Conservation (phyloP, 148 eudicot genomes). For the Rhododendron mucronatum region DNA sequence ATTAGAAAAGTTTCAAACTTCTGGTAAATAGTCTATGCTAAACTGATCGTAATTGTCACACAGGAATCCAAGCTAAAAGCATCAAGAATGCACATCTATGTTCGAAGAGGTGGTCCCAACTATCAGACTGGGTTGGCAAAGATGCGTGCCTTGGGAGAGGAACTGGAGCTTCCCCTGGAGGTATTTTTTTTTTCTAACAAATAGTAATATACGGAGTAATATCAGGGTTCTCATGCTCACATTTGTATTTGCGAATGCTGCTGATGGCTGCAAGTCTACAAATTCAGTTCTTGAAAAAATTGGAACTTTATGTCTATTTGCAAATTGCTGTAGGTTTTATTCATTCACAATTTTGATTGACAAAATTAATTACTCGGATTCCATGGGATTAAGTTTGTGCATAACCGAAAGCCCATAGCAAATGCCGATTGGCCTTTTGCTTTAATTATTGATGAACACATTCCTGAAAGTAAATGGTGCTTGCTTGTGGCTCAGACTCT, state of each 20-base stretch:
- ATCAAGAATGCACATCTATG: conserved; percentile 88
- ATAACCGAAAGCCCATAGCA: not conserved
- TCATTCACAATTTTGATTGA: not conserved
- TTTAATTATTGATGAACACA: not conserved
- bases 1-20: not conserved
- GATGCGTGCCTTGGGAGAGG: conserved; percentile 85
- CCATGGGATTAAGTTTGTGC: not conserved
- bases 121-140: conserved; percentile 92
- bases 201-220: not conserved
- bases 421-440: not conserved
- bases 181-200: conserved; percentile 20
- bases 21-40: not conserved
- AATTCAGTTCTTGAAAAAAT: not conserved
- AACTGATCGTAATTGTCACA: not conserved
- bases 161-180: conserved; percentile 94
- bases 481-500: not conserved
- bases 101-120: conserved; percentile 98
- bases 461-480: not conserved
- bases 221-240: not conserved
- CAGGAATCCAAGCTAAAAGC: conserved; percentile 87
- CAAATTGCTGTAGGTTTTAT: not conserved
- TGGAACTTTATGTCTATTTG: not conserved
- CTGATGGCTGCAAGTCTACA: not conserved
- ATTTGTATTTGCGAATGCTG: not conserved
- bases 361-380: not conserved